These are phyloP conservation scores for Pythium grandisporangium DNA, from an alignment of 352 stramenopile species.

Conservation along the genomic window DNA sequence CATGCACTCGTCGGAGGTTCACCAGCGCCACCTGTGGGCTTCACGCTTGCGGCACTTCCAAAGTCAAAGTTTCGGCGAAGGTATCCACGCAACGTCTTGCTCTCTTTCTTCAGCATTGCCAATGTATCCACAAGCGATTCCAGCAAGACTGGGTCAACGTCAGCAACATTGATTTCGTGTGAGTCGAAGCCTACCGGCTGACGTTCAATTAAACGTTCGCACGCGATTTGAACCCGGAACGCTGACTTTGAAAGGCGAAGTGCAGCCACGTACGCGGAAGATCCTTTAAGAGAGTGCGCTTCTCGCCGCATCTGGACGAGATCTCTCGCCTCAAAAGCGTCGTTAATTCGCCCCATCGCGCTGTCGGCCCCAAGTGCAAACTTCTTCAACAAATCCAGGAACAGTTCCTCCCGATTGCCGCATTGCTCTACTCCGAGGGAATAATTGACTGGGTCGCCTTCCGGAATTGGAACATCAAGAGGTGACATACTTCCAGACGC, in stretches of 20 bases:
- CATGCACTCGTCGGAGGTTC: too few relatives aligned
- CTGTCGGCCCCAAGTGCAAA: slow-evolving; percentile 53
- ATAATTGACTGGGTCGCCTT: slow-evolving; percentile 75
- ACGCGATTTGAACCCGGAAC: slow-evolving; percentile 71
- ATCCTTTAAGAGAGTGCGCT: slow-evolving; percentile 75
- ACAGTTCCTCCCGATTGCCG: slow-evolving; percentile 66
- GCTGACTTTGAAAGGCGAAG: slow-evolving; percentile 71
- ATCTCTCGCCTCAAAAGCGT: slow-evolving; percentile 31
- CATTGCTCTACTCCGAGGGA: slow-evolving; percentile 71
- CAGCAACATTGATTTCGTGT: slow-evolving; percentile 11
- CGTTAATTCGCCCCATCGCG: slow-evolving; percentile 45
- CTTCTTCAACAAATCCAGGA: slow-evolving; percentile 73
- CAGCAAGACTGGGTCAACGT: slow-evolving; percentile 12
- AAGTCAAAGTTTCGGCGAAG: slow-evolving; percentile 79
- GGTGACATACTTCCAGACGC: too few relatives aligned
- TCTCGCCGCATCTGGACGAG: slow-evolving; percentile 45
- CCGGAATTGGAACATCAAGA: slow-evolving; percentile 41
- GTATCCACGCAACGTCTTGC: slow-evolving; percentile 56
- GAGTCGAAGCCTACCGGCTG: slow-evolving; percentile 13
- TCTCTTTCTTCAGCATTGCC: slow-evolving; percentile 44
- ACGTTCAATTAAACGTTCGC: slow-evolving; percentile 45
- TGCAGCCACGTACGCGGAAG: slow-evolving; percentile 68
- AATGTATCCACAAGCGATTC: slow-evolving; percentile 30
- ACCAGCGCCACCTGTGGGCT: too few relatives aligned
- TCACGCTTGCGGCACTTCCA: slow-evolving; percentile 8